Percentiles rank a stretch among this genome's conserved stretches.
Evolutionary conservation across 371 early-diverging fungal genomes (phyloP).

Genomic region (Capillidium rhysosporum): DNA sequence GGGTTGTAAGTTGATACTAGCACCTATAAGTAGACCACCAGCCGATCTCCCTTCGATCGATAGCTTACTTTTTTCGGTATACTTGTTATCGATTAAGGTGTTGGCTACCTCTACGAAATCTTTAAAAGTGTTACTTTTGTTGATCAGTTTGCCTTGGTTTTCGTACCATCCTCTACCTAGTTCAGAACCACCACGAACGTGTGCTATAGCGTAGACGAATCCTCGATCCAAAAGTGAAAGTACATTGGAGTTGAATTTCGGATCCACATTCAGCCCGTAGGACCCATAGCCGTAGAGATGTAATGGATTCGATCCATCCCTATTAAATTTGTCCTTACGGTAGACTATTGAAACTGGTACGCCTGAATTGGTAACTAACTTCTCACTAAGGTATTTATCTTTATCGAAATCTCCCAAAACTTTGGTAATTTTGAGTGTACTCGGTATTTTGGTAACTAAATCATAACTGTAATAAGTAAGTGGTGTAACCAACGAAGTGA

Average conservation of each 20-base stretch:
- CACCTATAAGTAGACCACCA: constrained; percentile 33
- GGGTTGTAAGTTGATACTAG: constrained; percentile 29
- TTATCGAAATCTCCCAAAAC: not conserved
- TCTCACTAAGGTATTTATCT: not conserved
- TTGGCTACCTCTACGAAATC: constrained; percentile 29
- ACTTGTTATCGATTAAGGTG: constrained; percentile 28
- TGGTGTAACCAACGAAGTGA: not conserved
- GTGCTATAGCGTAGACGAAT: constrained; percentile 40
- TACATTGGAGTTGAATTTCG: not conserved
- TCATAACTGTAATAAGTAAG: not conserved
- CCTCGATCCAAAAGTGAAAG: constrained; percentile 16
- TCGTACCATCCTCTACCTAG: constrained; percentile 35
- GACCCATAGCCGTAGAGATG: constrained; percentile 6
- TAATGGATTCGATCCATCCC: constrained; percentile 6
- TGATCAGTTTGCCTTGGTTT: constrained; percentile 25
- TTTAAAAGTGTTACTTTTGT: constrained; percentile 33
- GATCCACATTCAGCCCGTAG: constrained; percentile 4
- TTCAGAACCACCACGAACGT: constrained; percentile 36
- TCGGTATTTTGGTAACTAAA: too few relatives aligned
- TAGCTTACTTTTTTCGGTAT: constrained; percentile 22
- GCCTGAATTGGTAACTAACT: not conserved
- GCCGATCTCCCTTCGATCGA: constrained; percentile 35
- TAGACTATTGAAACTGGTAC: constrained; percentile 7
- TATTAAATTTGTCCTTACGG: not conserved
- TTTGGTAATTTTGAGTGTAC: too few relatives aligned